Evolutionary conservation across 2,329 filamentous ascomycete genomes (phyloP), one percentile per base, ranked within the genome.

Genomic region (Nectriaceae sp.): DNA sequence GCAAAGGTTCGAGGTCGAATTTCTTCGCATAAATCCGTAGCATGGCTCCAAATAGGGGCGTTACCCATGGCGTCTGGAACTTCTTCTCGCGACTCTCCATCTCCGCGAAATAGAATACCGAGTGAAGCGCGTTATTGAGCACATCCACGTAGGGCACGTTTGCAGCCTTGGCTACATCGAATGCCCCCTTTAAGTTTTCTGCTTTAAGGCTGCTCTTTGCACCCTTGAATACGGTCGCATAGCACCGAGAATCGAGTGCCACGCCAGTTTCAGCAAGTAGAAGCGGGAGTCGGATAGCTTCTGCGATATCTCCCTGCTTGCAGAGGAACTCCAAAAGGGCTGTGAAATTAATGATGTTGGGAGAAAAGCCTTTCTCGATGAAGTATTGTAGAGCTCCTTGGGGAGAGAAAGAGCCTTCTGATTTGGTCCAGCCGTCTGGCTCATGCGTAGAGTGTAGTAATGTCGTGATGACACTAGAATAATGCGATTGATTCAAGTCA

Each of bases 321-420:
- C 88, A 82, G 15, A 91, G 83, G 49, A 90, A 89, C 33, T 83
- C 77, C 46, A 97, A 80, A 49, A 90, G 71, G 38, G 87, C 76
- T 15, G 87, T 88, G 61, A 87, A 82, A 11, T 78, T 77, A 47
- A 83, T 71, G 13, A 81, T 69, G 54, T 89, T 87, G 20, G 88
- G 82, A 18, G 73, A 71, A 40, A 88, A 70, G 2, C 86, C 87
- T n/a, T 78, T 68, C 18, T 78, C 70, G 11, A 87, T 66, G 42
- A 91, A 74, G 38, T 54, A 58, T 37, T 67, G 57, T 18, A 72
- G 58, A 10, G 65, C 65, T 19, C 61, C 54, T 36, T 63, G 65
- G 11, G 63, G 64, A 4, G 62, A 60, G 40, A 71, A 71, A 13
- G 47, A 42, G 5, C 40, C 44, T 11, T 58, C 41, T 8, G 59